Conservation (phyloP, 352 stramenopile species). For the Globisporangium uncinulatum region DNA sequence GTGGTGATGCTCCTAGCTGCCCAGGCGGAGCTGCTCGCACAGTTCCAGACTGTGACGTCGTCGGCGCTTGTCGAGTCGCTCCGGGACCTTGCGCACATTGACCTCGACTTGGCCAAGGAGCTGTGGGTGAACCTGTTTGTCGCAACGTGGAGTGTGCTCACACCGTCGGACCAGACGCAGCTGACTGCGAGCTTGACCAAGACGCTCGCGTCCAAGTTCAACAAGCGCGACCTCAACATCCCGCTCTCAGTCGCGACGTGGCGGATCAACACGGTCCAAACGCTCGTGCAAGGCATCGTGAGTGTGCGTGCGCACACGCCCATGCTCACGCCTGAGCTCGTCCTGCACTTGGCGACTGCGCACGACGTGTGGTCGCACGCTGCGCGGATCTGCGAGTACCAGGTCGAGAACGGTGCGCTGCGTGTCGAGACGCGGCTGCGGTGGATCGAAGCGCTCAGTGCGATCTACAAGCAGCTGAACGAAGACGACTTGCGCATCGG, state of each 20-base stretch:
- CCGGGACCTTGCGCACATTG: slow-evolving; percentile 68
- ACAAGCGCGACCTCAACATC: slow-evolving; percentile 80
- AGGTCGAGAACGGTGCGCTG: slow-evolving; percentile 67
- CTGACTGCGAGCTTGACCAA: slow-evolving; percentile 62
- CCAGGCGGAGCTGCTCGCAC: slow-evolving; percentile 20
- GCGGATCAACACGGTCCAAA: slow-evolving; percentile 83
- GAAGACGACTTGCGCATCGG: slow-evolving; percentile 80
- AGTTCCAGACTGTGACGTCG: slow-evolving; percentile 24
- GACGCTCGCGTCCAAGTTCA: slow-evolving; percentile 83
- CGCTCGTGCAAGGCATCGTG: slow-evolving; percentile 73
- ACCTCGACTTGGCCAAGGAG: slow-evolving; percentile 80
- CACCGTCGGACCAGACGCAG: slow-evolving; percentile 43
- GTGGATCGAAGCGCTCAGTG: slow-evolving; percentile 82
- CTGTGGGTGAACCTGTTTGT: slow-evolving; percentile 78
- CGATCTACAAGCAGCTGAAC: slow-evolving; percentile 85
- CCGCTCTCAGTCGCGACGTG: slow-evolving; percentile 42
- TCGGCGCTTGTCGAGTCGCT: slow-evolving; percentile 46
- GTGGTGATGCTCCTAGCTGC: neutral
- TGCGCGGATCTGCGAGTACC: slow-evolving; percentile 71
- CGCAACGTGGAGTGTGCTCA: slow-evolving; percentile 45
- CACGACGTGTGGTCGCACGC: slow-evolving; percentile 82
- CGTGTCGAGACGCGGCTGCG: slow-evolving; percentile 67
- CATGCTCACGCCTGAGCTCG: slow-evolving; percentile 78
- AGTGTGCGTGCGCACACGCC: slow-evolving; percentile 43
- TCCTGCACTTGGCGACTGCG: slow-evolving; percentile 73